phyloP scores from a whole-genome alignment of 257 asterid genomes.

The Scutellaria baicalensis region DNA sequence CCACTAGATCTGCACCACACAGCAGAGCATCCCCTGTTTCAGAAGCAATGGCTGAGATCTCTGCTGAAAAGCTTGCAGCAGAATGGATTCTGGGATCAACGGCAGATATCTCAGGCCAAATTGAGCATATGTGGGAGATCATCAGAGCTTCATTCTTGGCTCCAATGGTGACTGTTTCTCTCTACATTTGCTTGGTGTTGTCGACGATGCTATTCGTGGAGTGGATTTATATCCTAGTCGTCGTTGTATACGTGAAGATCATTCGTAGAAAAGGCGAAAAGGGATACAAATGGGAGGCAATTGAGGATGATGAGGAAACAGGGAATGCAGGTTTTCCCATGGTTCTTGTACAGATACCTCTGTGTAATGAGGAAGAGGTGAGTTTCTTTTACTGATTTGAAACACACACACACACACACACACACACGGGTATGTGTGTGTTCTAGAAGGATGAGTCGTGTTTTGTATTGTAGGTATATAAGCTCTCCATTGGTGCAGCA shows the following conservation, averaged over 20 bases:
- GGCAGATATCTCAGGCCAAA: constrained; percentile 7
- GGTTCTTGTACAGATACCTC: constrained; percentile 42
- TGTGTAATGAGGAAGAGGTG: constrained; percentile 43
- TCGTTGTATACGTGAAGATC: constrained; percentile 14
- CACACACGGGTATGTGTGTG: not conserved
- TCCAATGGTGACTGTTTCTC: constrained; percentile 9
- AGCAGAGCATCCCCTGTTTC: no score
- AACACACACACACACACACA: no score
- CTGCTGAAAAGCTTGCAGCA: not conserved
- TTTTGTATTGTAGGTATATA: constrained; percentile 25
- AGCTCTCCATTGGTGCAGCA: constrained; percentile 45
- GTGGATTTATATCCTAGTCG: constrained; percentile 21
- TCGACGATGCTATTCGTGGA: constrained; percentile 29
- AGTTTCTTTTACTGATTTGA: not conserved
- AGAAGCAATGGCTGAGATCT: not conserved
- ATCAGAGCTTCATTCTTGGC: constrained; percentile 15
- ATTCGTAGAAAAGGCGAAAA: constrained; percentile 17
- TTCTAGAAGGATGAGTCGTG: not conserved
- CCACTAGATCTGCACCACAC: no score
- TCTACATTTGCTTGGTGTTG: constrained; percentile 20
- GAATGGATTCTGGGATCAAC: constrained; percentile 19
- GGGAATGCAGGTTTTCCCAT: constrained; percentile 29
- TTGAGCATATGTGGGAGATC: constrained; percentile 15
- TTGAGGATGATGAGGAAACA: constrained; percentile 26
- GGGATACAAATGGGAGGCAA: constrained; percentile 27